phyloP scores from a whole-genome alignment of 345 rosid genomes.

The Laguncularia racemosa region DNA sequence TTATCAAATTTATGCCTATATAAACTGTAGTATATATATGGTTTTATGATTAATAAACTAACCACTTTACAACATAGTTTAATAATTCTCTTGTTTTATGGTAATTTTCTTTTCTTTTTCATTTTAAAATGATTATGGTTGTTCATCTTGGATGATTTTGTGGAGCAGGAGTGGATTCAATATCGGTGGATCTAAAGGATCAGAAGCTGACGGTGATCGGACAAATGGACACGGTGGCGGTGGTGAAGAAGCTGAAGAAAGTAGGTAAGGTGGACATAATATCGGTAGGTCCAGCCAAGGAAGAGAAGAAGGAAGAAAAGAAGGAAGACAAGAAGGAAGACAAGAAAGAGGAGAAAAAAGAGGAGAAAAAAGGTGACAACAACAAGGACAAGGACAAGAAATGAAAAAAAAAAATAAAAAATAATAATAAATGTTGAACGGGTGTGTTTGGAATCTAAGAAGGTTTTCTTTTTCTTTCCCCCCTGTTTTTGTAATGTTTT shows the following conservation, averaged over 20 bases:
- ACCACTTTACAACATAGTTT: no score
- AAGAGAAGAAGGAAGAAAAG: constrained; percentile 77
- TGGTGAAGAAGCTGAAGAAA: constrained; percentile 82
- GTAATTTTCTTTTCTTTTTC: not conserved
- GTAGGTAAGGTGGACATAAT: constrained; percentile 88
- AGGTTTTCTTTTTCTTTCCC: no score
- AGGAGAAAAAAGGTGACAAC: constrained; percentile 23
- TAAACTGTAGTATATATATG: no score
- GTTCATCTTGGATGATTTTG: not conserved
- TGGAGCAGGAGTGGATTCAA: constrained; percentile 70
- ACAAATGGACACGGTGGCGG: constrained; percentile 76
- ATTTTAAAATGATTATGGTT: not conserved
- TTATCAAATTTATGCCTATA: no score
- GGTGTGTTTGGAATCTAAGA: no score
- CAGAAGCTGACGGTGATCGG: constrained; percentile 90
- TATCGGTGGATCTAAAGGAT: constrained; percentile 80
- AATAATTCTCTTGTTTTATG: not conserved
- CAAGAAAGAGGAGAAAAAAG: constrained; percentile 36
- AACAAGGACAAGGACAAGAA: constrained; percentile 24
- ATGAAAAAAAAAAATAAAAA: constrained; percentile 3
- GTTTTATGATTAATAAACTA: no score
- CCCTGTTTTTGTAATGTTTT: no score
- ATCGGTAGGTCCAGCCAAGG: constrained; percentile 91
- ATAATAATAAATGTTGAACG: no score
- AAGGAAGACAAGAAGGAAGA: constrained; percentile 58